phyloP scores from a whole-genome alignment of 345 rosid genomes.

The Salix exigua region DNA sequence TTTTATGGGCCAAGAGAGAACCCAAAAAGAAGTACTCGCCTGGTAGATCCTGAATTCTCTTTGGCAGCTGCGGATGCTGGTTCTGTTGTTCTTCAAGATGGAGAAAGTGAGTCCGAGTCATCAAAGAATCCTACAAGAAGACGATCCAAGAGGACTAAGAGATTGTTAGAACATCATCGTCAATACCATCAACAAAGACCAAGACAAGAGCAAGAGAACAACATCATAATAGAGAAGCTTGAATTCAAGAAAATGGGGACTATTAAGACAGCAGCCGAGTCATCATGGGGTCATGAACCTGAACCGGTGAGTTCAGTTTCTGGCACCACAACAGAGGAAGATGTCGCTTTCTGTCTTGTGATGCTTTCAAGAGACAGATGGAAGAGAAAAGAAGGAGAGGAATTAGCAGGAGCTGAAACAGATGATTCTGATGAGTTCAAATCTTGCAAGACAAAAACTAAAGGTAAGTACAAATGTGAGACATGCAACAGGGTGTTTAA shows the following conservation, averaged over 20 bases:
- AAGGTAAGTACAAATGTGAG: constrained; percentile 69
- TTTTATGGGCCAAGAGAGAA: constrained; percentile 51
- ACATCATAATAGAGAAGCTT: constrained; percentile 14
- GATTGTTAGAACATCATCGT: constrained; percentile 18
- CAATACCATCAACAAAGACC: constrained; percentile 22
- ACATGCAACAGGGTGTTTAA: constrained; percentile 75
- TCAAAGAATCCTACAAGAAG: constrained; percentile 57
- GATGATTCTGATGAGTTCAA: constrained; percentile 24
- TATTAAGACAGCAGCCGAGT: constrained; percentile 14
- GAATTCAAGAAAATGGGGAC: constrained; percentile 1
- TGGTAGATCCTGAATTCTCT: constrained; percentile 64
- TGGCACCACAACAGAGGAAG: constrained; percentile 73
- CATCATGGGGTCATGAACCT: constrained; percentile 33
- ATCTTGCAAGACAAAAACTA: constrained; percentile 27
- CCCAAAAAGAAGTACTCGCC: constrained; percentile 46
- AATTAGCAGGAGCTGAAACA: constrained; percentile 31
- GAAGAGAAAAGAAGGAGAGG: constrained; percentile 40
- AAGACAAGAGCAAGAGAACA: constrained; percentile 10
- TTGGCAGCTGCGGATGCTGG: constrained; percentile 39
- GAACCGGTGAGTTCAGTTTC: constrained; percentile 79
- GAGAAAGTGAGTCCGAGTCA: constrained; percentile 82
- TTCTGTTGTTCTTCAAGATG: constrained; percentile 56
- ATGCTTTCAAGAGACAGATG: constrained; percentile 84
- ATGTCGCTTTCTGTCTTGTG: constrained; percentile 89
- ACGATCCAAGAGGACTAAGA: constrained; percentile 59